Base-by-base conservation (phyloP, 805 yeast genomes). In the Vanderwaltozyma polyspora region DNA sequence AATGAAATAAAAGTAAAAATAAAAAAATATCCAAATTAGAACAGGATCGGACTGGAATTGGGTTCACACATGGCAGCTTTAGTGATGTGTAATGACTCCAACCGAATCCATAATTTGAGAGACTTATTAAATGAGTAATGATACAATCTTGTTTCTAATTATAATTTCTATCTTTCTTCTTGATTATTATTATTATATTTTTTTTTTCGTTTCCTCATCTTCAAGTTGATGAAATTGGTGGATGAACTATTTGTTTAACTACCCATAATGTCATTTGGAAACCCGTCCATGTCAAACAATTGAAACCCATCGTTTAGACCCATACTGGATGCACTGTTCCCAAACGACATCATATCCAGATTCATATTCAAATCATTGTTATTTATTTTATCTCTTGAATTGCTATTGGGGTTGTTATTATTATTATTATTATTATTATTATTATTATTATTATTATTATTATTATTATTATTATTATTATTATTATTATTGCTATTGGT, bases 401-500 rank as follows among this genome's bases (percentile, higher is more conserved):
- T 27, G 8, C 16, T 31, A 12, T 9, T 3, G 3, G n/a, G 4
- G 13, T 5, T 23, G 8, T 6, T 16, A 10, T 19, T 12, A 28
- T 19, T 19, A 28, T 27, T 16, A 8, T 19, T 29, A 35, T 11
- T 29, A 41, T 18, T 41, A 38, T 17, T 41, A 35, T 26, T 37
- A 42, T 17, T 32, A 33, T 24, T 34, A 35, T 23, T 38, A 42
- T 31, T 33, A 43, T 9, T 36, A 35, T 29, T 34, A 40, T 24
- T 33, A 40, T 15, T 34, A 36, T 17, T 31, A 33, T 11, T 37
- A 43, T 18, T 37, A 48, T 12, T 39, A 45, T 23, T 40, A 47
- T 25, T 41, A 50, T 17, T 44, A 52, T 15, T 43, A 54, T 13
- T 35, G 49, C 25, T 37, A 52, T 24, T 34, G 51, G 26, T 45